Percentiles rank a stretch among this genome's conserved stretches.
phyloP scores from a whole-genome alignment of 257 asterid species.

The Lycium ferocissimum region DNA sequence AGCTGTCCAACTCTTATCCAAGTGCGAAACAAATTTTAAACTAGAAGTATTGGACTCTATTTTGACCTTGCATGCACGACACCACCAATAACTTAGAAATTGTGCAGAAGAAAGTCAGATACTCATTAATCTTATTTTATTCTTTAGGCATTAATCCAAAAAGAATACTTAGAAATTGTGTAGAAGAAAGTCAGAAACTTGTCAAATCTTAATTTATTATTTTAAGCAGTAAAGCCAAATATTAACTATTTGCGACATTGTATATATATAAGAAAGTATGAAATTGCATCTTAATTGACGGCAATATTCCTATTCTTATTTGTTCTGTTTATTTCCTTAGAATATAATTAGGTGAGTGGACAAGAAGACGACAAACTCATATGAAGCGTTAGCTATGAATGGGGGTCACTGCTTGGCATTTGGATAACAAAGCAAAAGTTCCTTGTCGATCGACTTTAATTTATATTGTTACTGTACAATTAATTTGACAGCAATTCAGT shows the following conservation, averaged over 20 bases:
- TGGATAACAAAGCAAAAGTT: constrained; percentile 13
- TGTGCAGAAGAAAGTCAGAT: neutral
- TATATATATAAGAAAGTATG: neutral
- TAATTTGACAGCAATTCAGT: neutral
- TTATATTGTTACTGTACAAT: neutral
- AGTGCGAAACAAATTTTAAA: neutral
- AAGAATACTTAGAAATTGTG: neutral
- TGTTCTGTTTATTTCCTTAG: neutral
- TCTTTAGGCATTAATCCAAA: neutral
- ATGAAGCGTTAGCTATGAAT: constrained; percentile 12
- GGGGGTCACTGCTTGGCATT: constrained; percentile 6
- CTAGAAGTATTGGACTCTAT: neutral
- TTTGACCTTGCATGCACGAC: neutral
- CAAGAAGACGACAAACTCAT: constrained; percentile 26
- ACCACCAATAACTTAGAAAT: neutral
- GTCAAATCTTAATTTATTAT: neutral
- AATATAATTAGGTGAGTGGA: neutral
- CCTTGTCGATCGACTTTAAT: neutral
- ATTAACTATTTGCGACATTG: neutral
- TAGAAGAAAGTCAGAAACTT: neutral
- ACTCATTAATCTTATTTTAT: neutral
- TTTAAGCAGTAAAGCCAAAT: neutral
- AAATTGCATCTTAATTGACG: neutral
- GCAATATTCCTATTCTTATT: neutral
- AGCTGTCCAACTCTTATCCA: neutral